Base-by-base conservation (phyloP, 2,329 filamentous ascomycete genomes). In the Talaromyces amestolkiae region DNA sequence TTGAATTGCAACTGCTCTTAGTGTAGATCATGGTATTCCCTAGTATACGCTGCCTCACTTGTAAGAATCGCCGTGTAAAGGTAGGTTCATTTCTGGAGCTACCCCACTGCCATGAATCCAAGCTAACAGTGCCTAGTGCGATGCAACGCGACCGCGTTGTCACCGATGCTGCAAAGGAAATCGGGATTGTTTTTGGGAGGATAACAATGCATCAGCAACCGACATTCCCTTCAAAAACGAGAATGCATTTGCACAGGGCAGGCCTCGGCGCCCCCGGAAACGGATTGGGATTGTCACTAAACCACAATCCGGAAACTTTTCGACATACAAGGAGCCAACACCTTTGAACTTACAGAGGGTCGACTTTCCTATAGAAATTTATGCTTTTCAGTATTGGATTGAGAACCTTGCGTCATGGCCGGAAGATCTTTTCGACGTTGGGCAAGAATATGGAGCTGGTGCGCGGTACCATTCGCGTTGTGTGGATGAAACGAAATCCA, bases 351-450 rank as follows among this genome's bases (percentile, higher is more conserved):
- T 33, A 22, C 11, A n/a, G 3, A 31, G 15, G 5, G 11, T 58
- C 7, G 19, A 39, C 2, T 43, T 61, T 5, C 63, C 69, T 5
- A 11, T 70, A 31, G 70, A 72, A 17, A 56, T 64, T 8, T 68
- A 71, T 63, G 71, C 70, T 17, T 68, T 73, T 19, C 56, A 71
- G 19, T 71, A 69, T 56, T 73, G 70, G 71, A 56, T 56, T 13
- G 45, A 63, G n/a, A 68, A 68, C 39, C 69, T 70, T 15, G 66
- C 69, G 5, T 53, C 63, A 3, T 65, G 70, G 61, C 67, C 66
- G 22, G 54, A 68, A 3, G 68, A 69, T 35, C 37, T 71, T 7
- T 61, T 65, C 35, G 70, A 70, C 24, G 65, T 70, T 17, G 66
- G 68, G 22, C 65, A 69, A 24, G 70, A 72, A 59, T 73, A 69